Evolutionary conservation across 2,329 filamentous ascomycete species (phyloP), one percentile per base, ranked within the genome.

Genomic region (Venturia pyrina): DNA sequence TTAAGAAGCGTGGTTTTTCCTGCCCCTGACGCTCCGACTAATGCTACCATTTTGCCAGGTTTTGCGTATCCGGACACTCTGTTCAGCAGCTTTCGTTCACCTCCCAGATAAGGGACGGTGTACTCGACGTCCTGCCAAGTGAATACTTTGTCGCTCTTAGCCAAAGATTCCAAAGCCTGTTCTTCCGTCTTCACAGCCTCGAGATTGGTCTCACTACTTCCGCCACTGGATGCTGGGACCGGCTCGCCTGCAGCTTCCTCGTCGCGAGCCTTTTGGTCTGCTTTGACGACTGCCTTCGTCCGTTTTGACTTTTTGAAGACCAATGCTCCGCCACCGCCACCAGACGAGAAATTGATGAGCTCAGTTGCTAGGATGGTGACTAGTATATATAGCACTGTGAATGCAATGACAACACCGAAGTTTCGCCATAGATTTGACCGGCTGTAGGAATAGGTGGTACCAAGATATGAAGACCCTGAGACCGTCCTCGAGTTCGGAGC

Each of bases 1-100:
- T 95, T 92, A 21, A 96, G 80, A 0, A 96, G 78, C 0, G 91
- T 95, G 0, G 90, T 93, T 77, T 96, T 96, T 15, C 91, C 91
- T 10, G 91, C 91, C 56, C 89, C 90, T 4, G 86, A 90, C 1
- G 89, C 89, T 65, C 91, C 65, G 24, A 67, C 64, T 13, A 77
- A 70, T 0, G 79, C 81, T 4, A 80, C 85, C 17, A 85, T 75
- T 0, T 79, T 82, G 2, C 83, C 83, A 8, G 83, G 83, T 68
- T 82, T 84, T 1, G 85, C 82, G 73, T 77, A 85, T 8, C 77
- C 84, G 28, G 77, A 78, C 5, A 86, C 81, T 66, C 84, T 73
- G 64, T 86, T 81, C 7, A 87, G 73, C 4, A 87, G 73, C 66
- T 81, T 73, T n/a, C 82, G 76, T 0, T 77, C 74, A 46, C 79